A percentile compares a stretch with the other conserved stretches of the same genome.
phyloP scores from a whole-genome alignment of 164 flowering plant species.

The Berberis thunbergii region DNA sequence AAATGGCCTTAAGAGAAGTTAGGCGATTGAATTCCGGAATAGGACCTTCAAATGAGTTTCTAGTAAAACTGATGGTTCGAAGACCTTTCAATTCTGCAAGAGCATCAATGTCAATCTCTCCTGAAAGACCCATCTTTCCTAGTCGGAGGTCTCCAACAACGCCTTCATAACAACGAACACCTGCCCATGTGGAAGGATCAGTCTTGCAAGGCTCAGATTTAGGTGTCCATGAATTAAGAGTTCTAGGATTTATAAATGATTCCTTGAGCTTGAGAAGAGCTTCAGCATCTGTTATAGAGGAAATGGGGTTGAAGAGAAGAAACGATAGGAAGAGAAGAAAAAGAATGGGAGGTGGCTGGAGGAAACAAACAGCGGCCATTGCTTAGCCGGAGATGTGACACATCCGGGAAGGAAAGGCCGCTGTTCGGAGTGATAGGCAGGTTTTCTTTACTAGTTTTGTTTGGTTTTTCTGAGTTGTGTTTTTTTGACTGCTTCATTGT shows the following conservation, averaged over 20 bases:
- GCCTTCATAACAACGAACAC: conserved; percentile 43
- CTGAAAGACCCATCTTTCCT: conserved; percentile 36
- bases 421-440: too few relatives aligned
- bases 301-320: not conserved
- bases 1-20: conserved; percentile 43
- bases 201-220: conserved; percentile 32
- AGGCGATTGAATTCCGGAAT: conserved; percentile 56
- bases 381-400: too few relatives aligned
- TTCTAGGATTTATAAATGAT: conserved; percentile 23
- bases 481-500: not conserved
- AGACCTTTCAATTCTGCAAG: conserved; percentile 27
- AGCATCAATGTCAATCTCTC: conserved; percentile 38
- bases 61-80: conserved; percentile 33
- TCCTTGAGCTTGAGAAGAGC: conserved; percentile 55
- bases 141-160: conserved; percentile 40
- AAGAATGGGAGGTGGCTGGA: conserved; percentile 2
- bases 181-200: conserved; percentile 31
- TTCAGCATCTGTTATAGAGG: conserved; percentile 33
- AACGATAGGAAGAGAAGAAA: conserved; percentile 9
- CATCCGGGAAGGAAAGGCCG: too few relatives aligned
- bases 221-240: conserved; percentile 38
- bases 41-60: conserved; percentile 51
- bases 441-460: too few relatives aligned
- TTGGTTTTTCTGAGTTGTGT: too few relatives aligned
- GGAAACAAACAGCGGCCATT: conserved; percentile 11